Evolutionary conservation across 177 flowering plant genomes (phyloP).

Genomic region (Telopea speciosissima): DNA sequence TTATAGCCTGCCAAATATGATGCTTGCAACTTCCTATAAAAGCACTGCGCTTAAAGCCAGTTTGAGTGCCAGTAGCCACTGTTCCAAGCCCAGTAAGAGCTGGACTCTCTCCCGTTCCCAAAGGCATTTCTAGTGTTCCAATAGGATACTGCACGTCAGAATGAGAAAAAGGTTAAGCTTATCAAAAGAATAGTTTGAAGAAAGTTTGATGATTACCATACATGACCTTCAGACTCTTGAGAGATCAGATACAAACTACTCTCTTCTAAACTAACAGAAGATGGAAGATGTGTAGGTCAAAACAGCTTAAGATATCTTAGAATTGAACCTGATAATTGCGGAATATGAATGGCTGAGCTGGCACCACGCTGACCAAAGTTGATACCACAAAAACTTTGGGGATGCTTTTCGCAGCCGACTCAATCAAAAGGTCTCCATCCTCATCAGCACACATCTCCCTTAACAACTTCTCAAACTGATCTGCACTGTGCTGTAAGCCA

Average conservation of each 20-base stretch:
- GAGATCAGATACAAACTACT: too few species aligned
- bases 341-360: slow-evolving; percentile 76
- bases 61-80: slow-evolving; percentile 38
- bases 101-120: slow-evolving; percentile 42
- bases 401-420: slow-evolving; percentile 57
- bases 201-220: too few species aligned
- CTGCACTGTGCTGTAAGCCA: slow-evolving; percentile 82
- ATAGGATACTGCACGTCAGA: slow-evolving; percentile 48
- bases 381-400: slow-evolving; percentile 73
- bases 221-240: too few species aligned
- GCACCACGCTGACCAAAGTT: slow-evolving; percentile 59
- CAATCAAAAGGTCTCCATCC: slow-evolving; percentile 71
- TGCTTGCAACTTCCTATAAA: slow-evolving; percentile 78
- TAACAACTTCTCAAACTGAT: slow-evolving; percentile 65
- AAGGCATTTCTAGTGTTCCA: slow-evolving; percentile 58
- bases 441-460: slow-evolving; percentile 83
- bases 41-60: slow-evolving; percentile 15
- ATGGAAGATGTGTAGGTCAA: too few species aligned
- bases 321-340: slow-evolving; percentile 75
- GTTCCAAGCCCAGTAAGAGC: slow-evolving; percentile 33
- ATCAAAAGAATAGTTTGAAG: too few species aligned
- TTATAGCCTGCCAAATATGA: slow-evolving; percentile 71
- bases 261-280: too few species aligned
- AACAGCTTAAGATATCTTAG: too few species aligned
- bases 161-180: not conserved